phyloP scores from a whole-genome alignment of 2,329 filamentous ascomycete species.

The Fusarium newnesense region DNA sequence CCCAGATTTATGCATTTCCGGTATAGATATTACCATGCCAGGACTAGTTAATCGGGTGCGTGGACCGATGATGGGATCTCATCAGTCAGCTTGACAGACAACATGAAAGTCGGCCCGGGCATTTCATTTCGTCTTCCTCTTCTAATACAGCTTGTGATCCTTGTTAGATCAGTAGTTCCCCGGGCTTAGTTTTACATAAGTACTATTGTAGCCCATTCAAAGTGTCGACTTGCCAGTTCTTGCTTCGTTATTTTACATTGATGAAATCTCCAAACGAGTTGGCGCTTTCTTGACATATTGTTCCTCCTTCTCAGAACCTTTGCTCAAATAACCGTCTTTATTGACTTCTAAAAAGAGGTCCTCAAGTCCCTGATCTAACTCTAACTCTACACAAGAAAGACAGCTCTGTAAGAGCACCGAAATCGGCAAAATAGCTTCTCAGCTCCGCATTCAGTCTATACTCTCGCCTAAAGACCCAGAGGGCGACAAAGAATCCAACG shows the following conservation, averaged over 20 bases:
- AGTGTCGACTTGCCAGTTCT: not conserved
- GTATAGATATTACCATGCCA: slow-evolving; percentile 25
- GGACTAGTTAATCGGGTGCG: slow-evolving; percentile 32
- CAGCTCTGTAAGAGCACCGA: slow-evolving; percentile 47
- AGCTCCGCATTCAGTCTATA: slow-evolving; percentile 63
- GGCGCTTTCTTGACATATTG: not conserved
- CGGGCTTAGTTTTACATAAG: not conserved
- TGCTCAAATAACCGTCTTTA: not conserved
- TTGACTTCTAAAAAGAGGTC: not conserved
- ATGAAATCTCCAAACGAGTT: not conserved
- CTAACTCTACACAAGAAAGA: not conserved
- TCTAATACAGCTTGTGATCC: not conserved
- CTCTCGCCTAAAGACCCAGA: slow-evolving; percentile 58
- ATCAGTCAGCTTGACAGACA: slow-evolving; percentile 18
- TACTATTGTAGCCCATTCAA: not conserved
- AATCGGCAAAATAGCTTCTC: slow-evolving; percentile 61
- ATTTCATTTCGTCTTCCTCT: not conserved
- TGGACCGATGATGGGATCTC: slow-evolving; percentile 22
- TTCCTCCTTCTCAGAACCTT: not conserved
- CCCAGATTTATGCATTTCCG: slow-evolving; percentile 36
- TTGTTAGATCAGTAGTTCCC: not conserved
- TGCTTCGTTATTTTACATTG: too few relatives aligned
- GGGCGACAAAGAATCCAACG: slow-evolving; percentile 49
- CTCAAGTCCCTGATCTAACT: not conserved
- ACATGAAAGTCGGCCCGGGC: slow-evolving; percentile 14